Evolutionary conservation across 257 asterid species (phyloP), one percentile per base, ranked within the genome.

Genomic region (Scutellaria barbata): DNA sequence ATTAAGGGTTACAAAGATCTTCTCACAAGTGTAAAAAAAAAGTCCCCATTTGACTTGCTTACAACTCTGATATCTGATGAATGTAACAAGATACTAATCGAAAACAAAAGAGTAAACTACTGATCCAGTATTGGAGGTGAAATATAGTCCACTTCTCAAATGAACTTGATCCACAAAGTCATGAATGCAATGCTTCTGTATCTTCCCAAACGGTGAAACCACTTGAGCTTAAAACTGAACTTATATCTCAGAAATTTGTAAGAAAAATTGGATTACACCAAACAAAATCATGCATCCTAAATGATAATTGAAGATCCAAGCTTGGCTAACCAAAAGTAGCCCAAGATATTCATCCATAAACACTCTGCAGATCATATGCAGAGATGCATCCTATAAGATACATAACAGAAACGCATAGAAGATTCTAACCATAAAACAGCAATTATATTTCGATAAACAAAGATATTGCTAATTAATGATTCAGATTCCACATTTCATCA

Each of bases 401-500:
- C 22, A 6, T 50, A 14, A 50, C 16, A 51, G 18, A 51, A 11
- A 6, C 57, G 16, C 35, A 48, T 59, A 52, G 37, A n/a, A n/a
- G n/a, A 30, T 40, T 10, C 35, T 10, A 9, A 57, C 4, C 10
- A 18, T 17, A 43, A 12, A 51, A 37, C 16, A 61, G 30, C 58
- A 54, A 10, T 42, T 47, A 0, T 33, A 70, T 57, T 40, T 43
- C 17, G 43, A 65, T 5, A 12, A 55, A 37, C 40, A 74, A 66
- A 43, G 10, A 52, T 50, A 7, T n/a, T 50, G 61, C 48, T 18
- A n/a, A 55, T 25, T 18, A 43, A 64, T 56, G 5, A 64, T 20
- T 43, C 63, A 67, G 62, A 41, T 55, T 73, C 76, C 39, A 78
- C 43, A 20, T 65, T 58, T 18, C 70, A 62, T 48, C 58, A 13